Conservation (phyloP, 192 early-diverging fungal species). For the Podila verticillata region DNA sequence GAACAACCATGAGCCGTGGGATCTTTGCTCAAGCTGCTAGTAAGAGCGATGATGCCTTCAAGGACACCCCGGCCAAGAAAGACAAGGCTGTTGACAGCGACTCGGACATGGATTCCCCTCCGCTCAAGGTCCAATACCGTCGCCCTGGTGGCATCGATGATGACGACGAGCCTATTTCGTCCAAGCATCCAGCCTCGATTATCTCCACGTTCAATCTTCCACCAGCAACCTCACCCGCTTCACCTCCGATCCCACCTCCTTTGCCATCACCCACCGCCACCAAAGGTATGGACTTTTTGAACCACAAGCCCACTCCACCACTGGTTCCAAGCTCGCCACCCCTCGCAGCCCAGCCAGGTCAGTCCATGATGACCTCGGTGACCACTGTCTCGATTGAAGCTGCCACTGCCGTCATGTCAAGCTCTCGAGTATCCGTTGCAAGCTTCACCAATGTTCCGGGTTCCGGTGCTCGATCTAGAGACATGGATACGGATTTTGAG, state of each 20-base stretch:
- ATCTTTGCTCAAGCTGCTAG: too few species aligned
- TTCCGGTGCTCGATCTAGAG: background rate
- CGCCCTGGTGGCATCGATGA: constrained; percentile 18
- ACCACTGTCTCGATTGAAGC: constrained; percentile 45
- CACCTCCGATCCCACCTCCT: constrained; percentile 19
- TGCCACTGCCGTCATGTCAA: constrained; percentile 26
- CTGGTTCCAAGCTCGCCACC: constrained; percentile 33
- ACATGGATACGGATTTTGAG: constrained; percentile 17
- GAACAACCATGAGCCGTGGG: background rate
- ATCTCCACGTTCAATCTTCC: constrained; percentile 44
- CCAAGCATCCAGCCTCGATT: constrained; percentile 36
- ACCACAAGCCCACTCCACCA: constrained; percentile 25
- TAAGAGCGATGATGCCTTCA: background rate
- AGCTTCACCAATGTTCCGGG: constrained; percentile 48
- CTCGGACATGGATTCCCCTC: constrained; percentile 31
- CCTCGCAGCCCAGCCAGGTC: background rate
- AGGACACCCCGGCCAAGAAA: background rate
- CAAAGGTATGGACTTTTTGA: constrained; percentile 3
- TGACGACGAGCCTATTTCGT: constrained; percentile 11
- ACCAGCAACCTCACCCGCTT: constrained; percentile 12
- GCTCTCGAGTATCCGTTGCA: constrained; percentile 36
- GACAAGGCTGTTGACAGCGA: constrained; percentile 12
- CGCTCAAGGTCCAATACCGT: constrained; percentile 43
- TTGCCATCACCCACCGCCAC: background rate
- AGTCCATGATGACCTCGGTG: constrained; percentile 29